A percentile compares a stretch with the other conserved stretches of the same genome.
Conservation (phyloP, 805 yeast species). For the Zygosaccharomyces gambellarensis region DNA sequence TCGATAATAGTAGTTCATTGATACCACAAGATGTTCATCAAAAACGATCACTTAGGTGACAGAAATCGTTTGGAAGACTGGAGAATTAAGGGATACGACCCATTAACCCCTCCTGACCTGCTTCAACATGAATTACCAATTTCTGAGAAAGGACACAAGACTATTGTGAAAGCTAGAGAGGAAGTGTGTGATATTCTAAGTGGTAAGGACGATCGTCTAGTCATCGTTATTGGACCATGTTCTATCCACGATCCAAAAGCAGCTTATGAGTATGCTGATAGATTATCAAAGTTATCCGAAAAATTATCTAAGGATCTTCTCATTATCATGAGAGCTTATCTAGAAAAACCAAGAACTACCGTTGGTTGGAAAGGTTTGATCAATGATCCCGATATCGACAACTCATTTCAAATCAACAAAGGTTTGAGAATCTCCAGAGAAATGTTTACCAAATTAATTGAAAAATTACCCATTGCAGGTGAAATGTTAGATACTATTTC, state of each 20-base stretch:
- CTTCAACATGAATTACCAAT: conserved; percentile 82
- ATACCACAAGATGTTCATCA: conserved; percentile 60
- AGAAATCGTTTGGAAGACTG: conserved; percentile 70
- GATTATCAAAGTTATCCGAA: conserved; percentile 54
- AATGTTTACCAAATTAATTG: conserved; percentile 77
- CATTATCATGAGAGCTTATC: conserved; percentile 94
- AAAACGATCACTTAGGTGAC: conserved; percentile 81
- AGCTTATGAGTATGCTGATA: conserved; percentile 80
- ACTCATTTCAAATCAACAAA: conserved; percentile 88
- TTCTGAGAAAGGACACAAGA: conserved; percentile 51
- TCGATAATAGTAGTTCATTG: neutral
- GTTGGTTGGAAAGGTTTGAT: conserved; percentile 99
- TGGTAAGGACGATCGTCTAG: conserved; percentile 81
- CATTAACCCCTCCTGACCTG: conserved; percentile 90
- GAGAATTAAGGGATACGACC: conserved; percentile 86
- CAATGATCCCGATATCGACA: conserved; percentile 94
- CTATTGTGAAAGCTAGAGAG: conserved; percentile 70
- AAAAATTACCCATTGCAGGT: conserved; percentile 85
- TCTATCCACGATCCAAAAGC: conserved; percentile 93
- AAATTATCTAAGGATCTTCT: conserved; percentile 68
- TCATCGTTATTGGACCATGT: conserved; percentile 94
- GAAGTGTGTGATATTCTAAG: conserved; percentile 66
- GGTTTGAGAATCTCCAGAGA: conserved; percentile 87
- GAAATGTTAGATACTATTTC: conserved; percentile 98
- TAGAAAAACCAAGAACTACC: conserved; percentile 97